phyloP scores from a whole-genome alignment of 2,329 filamentous ascomycete genomes.

The Hypomyces perniciosus region DNA sequence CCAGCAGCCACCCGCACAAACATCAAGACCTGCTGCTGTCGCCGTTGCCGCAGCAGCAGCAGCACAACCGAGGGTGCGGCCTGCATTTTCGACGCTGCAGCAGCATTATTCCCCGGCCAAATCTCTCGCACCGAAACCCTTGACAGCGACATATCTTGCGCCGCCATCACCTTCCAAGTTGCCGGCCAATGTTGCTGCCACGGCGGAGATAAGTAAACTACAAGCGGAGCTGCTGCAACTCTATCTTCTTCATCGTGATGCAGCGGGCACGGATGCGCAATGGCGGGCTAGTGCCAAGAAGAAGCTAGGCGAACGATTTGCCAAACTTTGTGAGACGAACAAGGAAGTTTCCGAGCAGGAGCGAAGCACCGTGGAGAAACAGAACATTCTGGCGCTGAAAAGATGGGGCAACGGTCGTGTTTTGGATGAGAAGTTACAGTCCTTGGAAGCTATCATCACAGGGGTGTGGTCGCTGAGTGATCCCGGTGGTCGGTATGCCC shows the following conservation, averaged over 20 bases:
- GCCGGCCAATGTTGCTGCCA: slow-evolving; percentile 53
- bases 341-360: slow-evolving; percentile 32
- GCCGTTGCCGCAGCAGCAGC: slow-evolving; percentile 15
- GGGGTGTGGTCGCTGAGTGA: slow-evolving; percentile 54
- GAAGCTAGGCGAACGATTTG: slow-evolving; percentile 43
- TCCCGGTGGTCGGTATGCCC: slow-evolving; percentile 48
- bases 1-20: slow-evolving; percentile 1
- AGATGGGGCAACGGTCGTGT: slow-evolving; percentile 40
- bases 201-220: slow-evolving; percentile 51
- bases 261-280: slow-evolving; percentile 34
- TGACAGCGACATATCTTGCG: slow-evolving; percentile 51
- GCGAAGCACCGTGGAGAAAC: slow-evolving; percentile 39
- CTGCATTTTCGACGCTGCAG: slow-evolving; percentile 56
- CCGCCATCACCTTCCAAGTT: slow-evolving; percentile 57
- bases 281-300: slow-evolving; percentile 53
- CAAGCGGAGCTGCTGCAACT: slow-evolving; percentile 62
- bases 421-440: slow-evolving; percentile 52
- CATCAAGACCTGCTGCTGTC: slow-evolving; percentile 5
- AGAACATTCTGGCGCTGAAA: slow-evolving; percentile 47
- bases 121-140: slow-evolving; percentile 53
- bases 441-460: slow-evolving; percentile 50
- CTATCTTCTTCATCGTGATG: slow-evolving; percentile 55
- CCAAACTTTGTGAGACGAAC: slow-evolving; percentile 29
- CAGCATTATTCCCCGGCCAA: slow-evolving; percentile 64
- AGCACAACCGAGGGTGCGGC: slow-evolving; percentile 36